Conservation (phyloP, 2,329 filamentous ascomycete species). For the Aspergillus sp. region DNA sequence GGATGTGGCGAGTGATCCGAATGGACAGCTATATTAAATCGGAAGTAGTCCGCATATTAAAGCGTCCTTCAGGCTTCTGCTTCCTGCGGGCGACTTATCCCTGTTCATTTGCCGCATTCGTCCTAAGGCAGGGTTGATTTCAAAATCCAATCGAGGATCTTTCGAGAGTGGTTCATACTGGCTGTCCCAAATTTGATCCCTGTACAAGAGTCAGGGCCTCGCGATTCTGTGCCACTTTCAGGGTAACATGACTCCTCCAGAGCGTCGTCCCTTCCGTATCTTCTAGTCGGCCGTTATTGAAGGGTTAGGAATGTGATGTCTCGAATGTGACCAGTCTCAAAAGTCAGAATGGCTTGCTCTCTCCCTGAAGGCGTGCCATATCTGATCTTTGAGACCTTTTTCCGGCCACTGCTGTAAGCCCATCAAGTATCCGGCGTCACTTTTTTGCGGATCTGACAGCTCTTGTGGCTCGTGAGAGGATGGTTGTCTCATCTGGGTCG, state of each 20-base stretch:
- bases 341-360: neutral
- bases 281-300: neutral
- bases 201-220: neutral
- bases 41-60: neutral
- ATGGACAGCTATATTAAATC: constrained; percentile 2
- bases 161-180: neutral
- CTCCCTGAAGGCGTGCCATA: neutral
- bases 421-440: neutral
- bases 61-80: neutral
- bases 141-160: neutral
- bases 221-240: neutral
- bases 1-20: constrained; percentile 15
- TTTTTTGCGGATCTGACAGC: neutral
- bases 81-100: constrained; percentile 9
- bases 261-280: neutral
- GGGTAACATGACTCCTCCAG: constrained; percentile 5
- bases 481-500: neutral
- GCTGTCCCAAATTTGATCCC: neutral
- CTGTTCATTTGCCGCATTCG: constrained; percentile 15
- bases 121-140: neutral
- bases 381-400: neutral
- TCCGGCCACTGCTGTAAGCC: neutral
- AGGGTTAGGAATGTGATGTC: neutral
- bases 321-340: neutral
- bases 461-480: neutral